phyloP scores from a whole-genome alignment of 805 yeast genomes.

The Wickerhamomyces rabaulensis region DNA sequence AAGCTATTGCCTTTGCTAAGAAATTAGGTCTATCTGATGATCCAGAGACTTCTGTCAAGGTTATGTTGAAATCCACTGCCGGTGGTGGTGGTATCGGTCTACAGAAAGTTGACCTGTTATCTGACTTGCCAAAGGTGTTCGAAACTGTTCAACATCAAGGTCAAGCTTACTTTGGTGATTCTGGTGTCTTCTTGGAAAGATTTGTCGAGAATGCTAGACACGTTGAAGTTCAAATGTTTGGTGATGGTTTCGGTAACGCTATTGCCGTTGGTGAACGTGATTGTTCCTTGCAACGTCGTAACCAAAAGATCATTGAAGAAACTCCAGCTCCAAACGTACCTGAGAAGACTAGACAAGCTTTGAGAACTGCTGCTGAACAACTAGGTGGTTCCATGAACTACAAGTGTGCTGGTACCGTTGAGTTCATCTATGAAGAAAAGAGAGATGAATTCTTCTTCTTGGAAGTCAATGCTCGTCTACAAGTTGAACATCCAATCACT shows the following conservation, averaged over 20 bases:
- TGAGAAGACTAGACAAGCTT: slow-evolving; percentile 61
- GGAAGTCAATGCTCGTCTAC: slow-evolving; percentile 94
- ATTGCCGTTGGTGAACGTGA: slow-evolving; percentile 96
- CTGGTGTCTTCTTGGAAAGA: slow-evolving; percentile 92
- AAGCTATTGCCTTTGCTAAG: slow-evolving; percentile 72
- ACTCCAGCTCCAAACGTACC: slow-evolving; percentile 97
- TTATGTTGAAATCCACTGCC: slow-evolving; percentile 96
- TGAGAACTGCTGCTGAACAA: slow-evolving; percentile 82
- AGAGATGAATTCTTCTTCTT: slow-evolving; percentile 90
- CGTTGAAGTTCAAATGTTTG: slow-evolving; percentile 94
- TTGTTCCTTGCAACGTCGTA: slow-evolving; percentile 95
- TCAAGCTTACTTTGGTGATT: slow-evolving; percentile 84
- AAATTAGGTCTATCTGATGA: slow-evolving; percentile 41
- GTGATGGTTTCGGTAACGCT: slow-evolving; percentile 92
- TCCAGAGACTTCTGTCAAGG: slow-evolving; percentile 56
- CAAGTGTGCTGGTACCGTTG: slow-evolving; percentile 97
- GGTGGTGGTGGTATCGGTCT: slow-evolving; percentile 99
- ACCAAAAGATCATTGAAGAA: slow-evolving; percentile 94
- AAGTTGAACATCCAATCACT: slow-evolving; percentile 97
- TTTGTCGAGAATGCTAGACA: slow-evolving; percentile 95
- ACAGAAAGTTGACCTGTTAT: slow-evolving; percentile 83
- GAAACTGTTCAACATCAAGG: slow-evolving; percentile 94
- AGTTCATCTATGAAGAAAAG: slow-evolving; percentile 82
- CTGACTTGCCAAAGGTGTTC: slow-evolving; percentile 78
- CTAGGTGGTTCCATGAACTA: slow-evolving; percentile 80